Base-by-base conservation (phyloP, 345 rosid genomes). In the Barbarea vulgaris region DNA sequence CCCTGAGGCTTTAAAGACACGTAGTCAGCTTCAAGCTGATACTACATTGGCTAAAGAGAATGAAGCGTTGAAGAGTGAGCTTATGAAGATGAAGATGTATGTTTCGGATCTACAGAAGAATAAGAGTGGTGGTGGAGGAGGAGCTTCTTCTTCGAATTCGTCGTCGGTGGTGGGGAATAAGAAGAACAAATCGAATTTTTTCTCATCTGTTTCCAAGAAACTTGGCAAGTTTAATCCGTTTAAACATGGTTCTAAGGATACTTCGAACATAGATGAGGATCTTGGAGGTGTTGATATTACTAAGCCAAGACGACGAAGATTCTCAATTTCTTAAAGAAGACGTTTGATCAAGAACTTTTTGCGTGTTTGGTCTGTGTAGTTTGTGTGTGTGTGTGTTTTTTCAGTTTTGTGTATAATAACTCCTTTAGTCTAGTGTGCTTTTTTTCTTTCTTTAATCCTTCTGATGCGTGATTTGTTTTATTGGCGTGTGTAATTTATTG, bases 271-370 rank as follows among this genome's bases (percentile, higher is more conserved):
- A 1, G 97, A 87, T 58, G 95, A 87, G 4, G 63, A 36, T 57
- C 69, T 66, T 33, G 80, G 9, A 59, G 85, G 67, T 62, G 83
- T 82, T 19, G 96, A 90, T 64, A 30, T 84, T 31, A 84, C 93
- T 67, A 95, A 90, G 84, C 99, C 97, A 0, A 90, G 97, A 75
- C 87, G 92, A 70, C 86, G 99, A 81, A 89, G 99, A 83, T 95
- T 95, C 85, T 91, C 97, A 0, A 74, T 95, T 48, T 91, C 99
- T 15, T 95, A 3, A 31, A 10, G 8, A 51, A 31, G 24, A 57
- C 15, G 69, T 75, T 51, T 60, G 37, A 68, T 75, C 78, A 67
- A 14, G 4, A 17, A 42, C 58, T 69, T 30, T 30, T 33, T 33
- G 62, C 14, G 19, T n/a, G 46, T 54, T 69, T 77, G 47, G 41